Base-by-base conservation (phyloP, 2,329 filamentous ascomycete species). In the Raffaelea ambrosiae region DNA sequence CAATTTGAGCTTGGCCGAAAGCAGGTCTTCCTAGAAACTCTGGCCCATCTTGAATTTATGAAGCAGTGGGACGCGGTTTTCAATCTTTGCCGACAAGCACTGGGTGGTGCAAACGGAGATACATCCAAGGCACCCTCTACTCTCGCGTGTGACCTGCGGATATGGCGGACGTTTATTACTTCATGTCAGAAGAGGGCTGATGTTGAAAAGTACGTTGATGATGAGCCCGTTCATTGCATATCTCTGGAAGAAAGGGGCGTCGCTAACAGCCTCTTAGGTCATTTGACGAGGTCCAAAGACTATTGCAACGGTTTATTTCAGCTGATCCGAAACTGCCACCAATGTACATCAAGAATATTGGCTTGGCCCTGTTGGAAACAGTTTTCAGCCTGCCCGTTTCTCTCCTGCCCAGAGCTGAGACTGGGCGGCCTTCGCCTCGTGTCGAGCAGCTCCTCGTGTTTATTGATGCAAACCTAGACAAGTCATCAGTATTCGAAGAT, bases 1-100 rank as follows among this genome's bases (percentile, higher is more conserved):
- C 71, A 75, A 53, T 68, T 77, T 40, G 63, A 59, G 18, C 57
- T 66, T 19, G 72, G 71, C 3, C 67, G 68, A 43, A 77, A 76
- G 51, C 67, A 74, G 49, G 54, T 73, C 0, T 61, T 75, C 13
- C 56, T 67, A n/a, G 65, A 70, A n/a, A 60, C 63, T 0, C 57
- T 73, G 4, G 49, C 57, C 4, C 63, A 61, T 10, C 62, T 72
- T 10, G 63, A 66, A n/a, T 53, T 57, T 1, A 61, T 64, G 5
- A 58, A 60, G 9, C 61, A 71, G 21, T 76, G 71, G 69, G 58
- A 63, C 5, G 57, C 57, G 1, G 60, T 73, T 5, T 76, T 69
- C 48, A 53, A 63, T 5, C 54, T 76, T 2, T 76, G 71, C 53
- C 62, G 60, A 3, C 60, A 68, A 2, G 71, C 67, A n/a, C 55